Conservation (phyloP, 306 rosid species). For the Luffa aegyptiaca region DNA sequence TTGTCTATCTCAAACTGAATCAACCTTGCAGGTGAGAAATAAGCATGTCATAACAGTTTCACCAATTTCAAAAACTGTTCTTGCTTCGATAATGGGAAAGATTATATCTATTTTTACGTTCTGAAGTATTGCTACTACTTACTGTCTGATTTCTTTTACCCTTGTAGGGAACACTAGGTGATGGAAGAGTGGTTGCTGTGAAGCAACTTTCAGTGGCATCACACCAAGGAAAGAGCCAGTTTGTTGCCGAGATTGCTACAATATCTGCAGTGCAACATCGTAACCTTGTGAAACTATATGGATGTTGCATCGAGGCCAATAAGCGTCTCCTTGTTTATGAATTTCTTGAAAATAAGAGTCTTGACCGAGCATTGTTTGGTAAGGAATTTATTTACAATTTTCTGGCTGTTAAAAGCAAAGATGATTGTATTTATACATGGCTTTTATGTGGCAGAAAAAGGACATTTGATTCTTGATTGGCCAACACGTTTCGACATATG, state of each 20-base stretch:
- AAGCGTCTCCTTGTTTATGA: constrained; percentile 70
- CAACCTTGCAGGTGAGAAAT: neutral
- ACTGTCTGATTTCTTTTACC: neutral
- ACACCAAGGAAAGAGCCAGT: constrained; percentile 77
- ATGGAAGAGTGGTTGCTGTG: constrained; percentile 71
- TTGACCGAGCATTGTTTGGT: constrained; percentile 87
- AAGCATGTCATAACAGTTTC: neutral
- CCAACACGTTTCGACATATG: constrained; percentile 57
- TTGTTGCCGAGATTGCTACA: constrained; percentile 73
- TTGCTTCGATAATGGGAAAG: neutral
- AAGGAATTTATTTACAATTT: constrained; percentile 3
- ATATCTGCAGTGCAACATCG: constrained; percentile 82
- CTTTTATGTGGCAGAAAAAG: constrained; percentile 28
- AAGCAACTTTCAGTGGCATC: constrained; percentile 69
- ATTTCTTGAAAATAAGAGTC: constrained; percentile 73
- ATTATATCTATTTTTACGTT: neutral
- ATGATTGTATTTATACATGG: neutral
- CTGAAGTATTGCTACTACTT: neutral
- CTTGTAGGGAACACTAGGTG: constrained; percentile 55
- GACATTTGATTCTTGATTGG: constrained; percentile 41
- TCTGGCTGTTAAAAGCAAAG: neutral
- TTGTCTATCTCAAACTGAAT: neutral
- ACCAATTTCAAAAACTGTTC: neutral
- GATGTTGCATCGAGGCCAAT: constrained; percentile 67
- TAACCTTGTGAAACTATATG: constrained; percentile 63